Evolutionary conservation across 306 rosid genomes (phyloP), one percentile per base, ranked within the genome.

Genomic region (Dryas octopetala): DNA sequence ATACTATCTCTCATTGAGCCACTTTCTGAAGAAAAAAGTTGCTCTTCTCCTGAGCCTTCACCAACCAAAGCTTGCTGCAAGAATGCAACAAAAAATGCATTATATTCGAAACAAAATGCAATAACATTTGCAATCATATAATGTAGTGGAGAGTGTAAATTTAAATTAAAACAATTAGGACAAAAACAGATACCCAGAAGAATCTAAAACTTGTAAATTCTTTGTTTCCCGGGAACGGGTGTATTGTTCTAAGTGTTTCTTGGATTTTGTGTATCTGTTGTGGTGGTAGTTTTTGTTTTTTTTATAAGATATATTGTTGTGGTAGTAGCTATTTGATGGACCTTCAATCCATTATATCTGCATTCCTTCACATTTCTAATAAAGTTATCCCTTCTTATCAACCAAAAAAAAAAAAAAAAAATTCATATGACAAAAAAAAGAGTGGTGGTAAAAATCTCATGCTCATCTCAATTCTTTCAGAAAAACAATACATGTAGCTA

Each of bases 31-130:
- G 97, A 91, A 87, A 95, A 94, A 52, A 95, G 97, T 60, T 91
- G 96, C 60, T 91, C 96, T 78, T 95, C 98, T 64, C 91, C 93
- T 28, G 86, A 80, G 78, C 83, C 88, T 84, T 94, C 97, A 23
- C 97, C 97, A 80, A 91, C 98, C 85, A 94, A 89, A 79, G 98
- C 97, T 90, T 91, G 92, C 98, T 94, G 80, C 66, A 79, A 60
- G 43, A 79, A 78, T 62, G 67, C 17, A 55, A 78, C 46, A 74
- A 63, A 17, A 32, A 54, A 75, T 23, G 74, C 32, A 59, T 44
- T 13, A 17, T 13, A 83, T 66, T 17, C 9, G 66, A 76, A 48
- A 55, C 60, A 73, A 83, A 60, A 55, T 55, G 66, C 38, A 23
- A 16, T 26, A 46, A 26, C 28, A 60, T 26, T 45, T 73, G 14